Evolutionary conservation across 1,139 yeast genomes (phyloP).

Genomic region (Barnettozyma hawaiiensis): DNA sequence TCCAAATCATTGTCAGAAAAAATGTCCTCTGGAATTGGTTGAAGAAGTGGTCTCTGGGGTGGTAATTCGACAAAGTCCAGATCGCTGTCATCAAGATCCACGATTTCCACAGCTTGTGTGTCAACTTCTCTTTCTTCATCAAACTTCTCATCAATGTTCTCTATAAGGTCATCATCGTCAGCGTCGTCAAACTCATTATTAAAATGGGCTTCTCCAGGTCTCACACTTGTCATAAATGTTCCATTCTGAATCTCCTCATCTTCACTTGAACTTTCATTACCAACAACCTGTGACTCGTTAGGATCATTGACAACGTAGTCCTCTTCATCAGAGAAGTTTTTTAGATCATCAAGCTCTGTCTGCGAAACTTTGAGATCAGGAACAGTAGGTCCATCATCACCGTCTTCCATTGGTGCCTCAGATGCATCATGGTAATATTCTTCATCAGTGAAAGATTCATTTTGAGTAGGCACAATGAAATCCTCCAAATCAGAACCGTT

Average conservation of each 20-base stretch:
- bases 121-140: conserved; percentile 21
- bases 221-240: conserved; percentile 7
- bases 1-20: conserved; percentile 13
- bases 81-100: conserved; percentile 21
- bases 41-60: conserved; percentile 4
- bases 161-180: conserved; percentile 11
- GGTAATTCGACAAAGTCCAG: conserved; percentile 18
- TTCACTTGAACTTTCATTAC: conserved; percentile 5
- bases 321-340: conserved; percentile 3
- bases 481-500: conserved; percentile 23
- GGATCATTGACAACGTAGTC: conserved; percentile 4
- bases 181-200: conserved; percentile 5
- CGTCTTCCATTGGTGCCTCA: conserved; percentile 7
- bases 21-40: conserved; percentile 4
- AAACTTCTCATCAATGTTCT: conserved; percentile 17
- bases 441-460: conserved; percentile 10
- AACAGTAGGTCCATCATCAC: conserved; percentile 1
- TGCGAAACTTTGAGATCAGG: conserved; percentile 8
- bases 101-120: conserved; percentile 14
- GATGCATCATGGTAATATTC: conserved; percentile 9
- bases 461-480: conserved; percentile 15
- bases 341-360: conserved; percentile 10
- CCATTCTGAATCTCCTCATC: conserved; percentile 10
- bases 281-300: neutral
- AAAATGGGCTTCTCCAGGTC: conserved; percentile 8